phyloP scores from a whole-genome alignment of 441 rosid genomes.

The Populus hybrid region DNA sequence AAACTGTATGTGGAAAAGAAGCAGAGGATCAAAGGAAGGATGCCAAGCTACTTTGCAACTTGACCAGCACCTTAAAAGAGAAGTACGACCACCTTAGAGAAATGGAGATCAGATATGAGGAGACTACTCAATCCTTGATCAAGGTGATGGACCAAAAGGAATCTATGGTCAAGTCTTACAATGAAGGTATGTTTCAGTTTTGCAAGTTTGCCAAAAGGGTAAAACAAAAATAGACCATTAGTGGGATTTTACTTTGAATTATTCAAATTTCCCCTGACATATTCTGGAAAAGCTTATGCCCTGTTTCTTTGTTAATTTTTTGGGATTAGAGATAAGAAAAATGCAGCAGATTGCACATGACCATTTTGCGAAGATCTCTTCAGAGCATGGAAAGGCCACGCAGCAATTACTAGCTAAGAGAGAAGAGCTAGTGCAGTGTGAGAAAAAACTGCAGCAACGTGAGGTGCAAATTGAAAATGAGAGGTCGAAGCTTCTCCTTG shows the following conservation, averaged over 20 bases:
- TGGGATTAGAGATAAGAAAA: conserved; percentile 7
- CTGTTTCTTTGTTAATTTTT: conserved; percentile 3
- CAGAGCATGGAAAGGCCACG: conserved; percentile 42
- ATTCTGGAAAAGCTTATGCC: not conserved
- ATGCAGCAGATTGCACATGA: conserved; percentile 46
- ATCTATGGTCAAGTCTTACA: conserved; percentile 39
- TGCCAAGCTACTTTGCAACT: conserved; percentile 33
- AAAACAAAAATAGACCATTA: not conserved
- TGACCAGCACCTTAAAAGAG: conserved; percentile 41
- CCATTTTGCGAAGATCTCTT: conserved; percentile 35
- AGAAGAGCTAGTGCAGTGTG: conserved; percentile 33
- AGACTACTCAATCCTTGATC: conserved; percentile 29
- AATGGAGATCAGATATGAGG: conserved; percentile 38
- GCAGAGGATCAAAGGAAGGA: conserved; percentile 43
- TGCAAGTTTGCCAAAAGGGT: not conserved
- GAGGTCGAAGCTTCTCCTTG: conserved; percentile 41
- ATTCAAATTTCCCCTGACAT: not conserved
- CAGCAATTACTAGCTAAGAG: conserved; percentile 35
- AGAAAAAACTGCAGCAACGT: conserved; percentile 44
- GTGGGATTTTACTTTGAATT: not conserved
- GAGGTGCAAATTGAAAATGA: conserved; percentile 48
- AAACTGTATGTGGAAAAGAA: conserved; percentile 47
- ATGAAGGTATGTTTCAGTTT: conserved; percentile 40
- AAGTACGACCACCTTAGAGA: conserved; percentile 37
- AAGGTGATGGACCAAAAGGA: conserved; percentile 37